These are phyloP conservation scores for Acephala macrosclerotiorum DNA, from an alignment of 2,329 filamentous ascomycete species.

Conservation along the genomic window DNA sequence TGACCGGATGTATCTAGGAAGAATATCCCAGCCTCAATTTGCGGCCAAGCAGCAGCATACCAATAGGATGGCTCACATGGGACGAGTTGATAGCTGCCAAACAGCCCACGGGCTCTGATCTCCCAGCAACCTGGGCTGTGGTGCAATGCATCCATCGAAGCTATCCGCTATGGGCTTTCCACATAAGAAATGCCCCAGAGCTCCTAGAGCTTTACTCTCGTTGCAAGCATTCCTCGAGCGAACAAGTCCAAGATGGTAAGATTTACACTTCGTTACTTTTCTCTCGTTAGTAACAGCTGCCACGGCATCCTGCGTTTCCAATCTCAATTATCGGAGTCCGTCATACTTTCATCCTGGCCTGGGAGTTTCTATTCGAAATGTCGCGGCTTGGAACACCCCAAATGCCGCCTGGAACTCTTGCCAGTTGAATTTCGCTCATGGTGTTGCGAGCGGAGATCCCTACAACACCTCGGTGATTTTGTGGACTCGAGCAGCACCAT, in stretches of 20 bases:
- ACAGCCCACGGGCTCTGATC: slow-evolving; percentile 19
- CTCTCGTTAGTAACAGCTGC: slow-evolving; percentile 22
- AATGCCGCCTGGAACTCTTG: slow-evolving; percentile 31
- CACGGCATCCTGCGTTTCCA: slow-evolving; percentile 44
- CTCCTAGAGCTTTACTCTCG: not conserved
- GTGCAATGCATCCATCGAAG: not conserved
- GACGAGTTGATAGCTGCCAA: slow-evolving; percentile 24
- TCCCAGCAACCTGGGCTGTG: not conserved
- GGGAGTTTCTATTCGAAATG: slow-evolving; percentile 69
- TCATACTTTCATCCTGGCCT: slow-evolving; percentile 69
- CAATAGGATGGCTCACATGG: not conserved
- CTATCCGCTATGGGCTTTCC: slow-evolving; percentile 7
- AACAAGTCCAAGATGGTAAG: slow-evolving; percentile 14
- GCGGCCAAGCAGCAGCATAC: not conserved
- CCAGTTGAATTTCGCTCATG: slow-evolving; percentile 69
- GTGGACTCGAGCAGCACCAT: slow-evolving; percentile 57
- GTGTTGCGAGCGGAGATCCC: slow-evolving; percentile 57
- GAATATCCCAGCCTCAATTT: not conserved
- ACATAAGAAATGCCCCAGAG: slow-evolving; percentile 12
- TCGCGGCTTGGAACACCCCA: slow-evolving; percentile 50
- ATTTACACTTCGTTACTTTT: slow-evolving; percentile 19
- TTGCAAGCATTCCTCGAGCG: not conserved
- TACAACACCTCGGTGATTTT: slow-evolving; percentile 65
- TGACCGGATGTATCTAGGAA: not conserved
- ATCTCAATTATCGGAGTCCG: slow-evolving; percentile 73